These are phyloP conservation scores for Naumovozyma baii DNA, from an alignment of 805 yeast species.

Conservation along the genomic window DNA sequence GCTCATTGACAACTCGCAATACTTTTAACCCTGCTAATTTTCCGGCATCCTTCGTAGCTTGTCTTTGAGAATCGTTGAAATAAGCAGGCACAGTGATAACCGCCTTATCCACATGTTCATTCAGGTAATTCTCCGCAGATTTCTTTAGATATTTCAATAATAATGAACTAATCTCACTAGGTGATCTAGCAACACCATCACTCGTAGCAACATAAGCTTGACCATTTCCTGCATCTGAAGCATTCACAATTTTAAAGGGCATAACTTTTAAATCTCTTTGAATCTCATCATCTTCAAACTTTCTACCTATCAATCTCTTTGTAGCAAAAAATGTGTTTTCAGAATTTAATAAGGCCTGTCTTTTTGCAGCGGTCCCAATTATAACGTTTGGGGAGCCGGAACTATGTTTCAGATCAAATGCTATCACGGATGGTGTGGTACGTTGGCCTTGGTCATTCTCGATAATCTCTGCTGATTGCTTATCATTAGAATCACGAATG, in stretches of 20 bases:
- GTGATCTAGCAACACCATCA: conserved; percentile 41
- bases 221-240: conserved; percentile 37
- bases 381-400: conserved; percentile 30
- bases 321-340: conserved; percentile 75
- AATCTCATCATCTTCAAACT: conserved; percentile 57
- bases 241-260: conserved; percentile 53
- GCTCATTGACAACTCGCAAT: conserved; percentile 69
- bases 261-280: conserved; percentile 54
- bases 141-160: conserved; percentile 56
- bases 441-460: conserved; percentile 69
- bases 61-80: conserved; percentile 74
- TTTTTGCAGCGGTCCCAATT: conserved; percentile 64
- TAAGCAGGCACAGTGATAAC: conserved; percentile 82
- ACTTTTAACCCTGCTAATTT: conserved; percentile 66
- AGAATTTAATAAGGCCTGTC: conserved; percentile 70
- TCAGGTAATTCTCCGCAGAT: conserved; percentile 51
- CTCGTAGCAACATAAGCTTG: conserved; percentile 68
- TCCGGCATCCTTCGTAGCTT: conserved; percentile 77
- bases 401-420: conserved; percentile 31
- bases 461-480: conserved; percentile 57
- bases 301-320: conserved; percentile 69
- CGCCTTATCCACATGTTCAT: conserved; percentile 50
- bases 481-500: conserved; percentile 32
- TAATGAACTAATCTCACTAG: conserved; percentile 62
- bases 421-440: conserved; percentile 74